Percentiles rank a stretch among this genome's conserved stretches.
Evolutionary conservation across 495 filamentous ascomycete species (phyloP).

Genomic region (Daldinia concentrica): DNA sequence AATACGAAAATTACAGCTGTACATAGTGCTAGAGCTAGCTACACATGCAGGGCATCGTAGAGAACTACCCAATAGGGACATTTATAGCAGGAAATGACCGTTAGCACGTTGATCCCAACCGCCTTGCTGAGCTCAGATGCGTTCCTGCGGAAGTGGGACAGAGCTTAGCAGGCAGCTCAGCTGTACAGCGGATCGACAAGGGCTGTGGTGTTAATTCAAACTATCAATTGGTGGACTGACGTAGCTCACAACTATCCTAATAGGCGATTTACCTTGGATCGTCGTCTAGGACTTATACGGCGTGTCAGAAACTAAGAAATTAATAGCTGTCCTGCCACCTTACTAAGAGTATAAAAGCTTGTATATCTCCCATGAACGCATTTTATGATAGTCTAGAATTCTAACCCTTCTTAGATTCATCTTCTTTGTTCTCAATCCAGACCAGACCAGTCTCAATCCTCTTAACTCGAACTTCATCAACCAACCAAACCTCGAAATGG

Average conservation of each 20-base stretch:
- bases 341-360: neutral
- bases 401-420: neutral
- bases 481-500: neutral
- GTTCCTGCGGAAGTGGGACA: neutral
- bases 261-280: neutral
- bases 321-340: neutral
- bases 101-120: neutral
- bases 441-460: neutral
- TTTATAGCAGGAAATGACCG: neutral
- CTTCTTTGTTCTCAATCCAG: neutral
- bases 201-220: neutral
- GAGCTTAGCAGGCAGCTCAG: neutral
- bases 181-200: neutral
- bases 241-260: neutral
- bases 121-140: conserved; percentile 3
- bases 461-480: neutral
- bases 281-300: neutral
- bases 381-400: neutral
- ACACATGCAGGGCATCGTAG: neutral
- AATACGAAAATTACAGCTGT: neutral
- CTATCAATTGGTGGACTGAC: conserved; percentile 1
- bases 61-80: neutral
- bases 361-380: neutral
- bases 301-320: neutral
- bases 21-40: neutral